Evolutionary conservation across 768 basidiomycete species (phyloP).

Genomic region (Mycena pura): DNA sequence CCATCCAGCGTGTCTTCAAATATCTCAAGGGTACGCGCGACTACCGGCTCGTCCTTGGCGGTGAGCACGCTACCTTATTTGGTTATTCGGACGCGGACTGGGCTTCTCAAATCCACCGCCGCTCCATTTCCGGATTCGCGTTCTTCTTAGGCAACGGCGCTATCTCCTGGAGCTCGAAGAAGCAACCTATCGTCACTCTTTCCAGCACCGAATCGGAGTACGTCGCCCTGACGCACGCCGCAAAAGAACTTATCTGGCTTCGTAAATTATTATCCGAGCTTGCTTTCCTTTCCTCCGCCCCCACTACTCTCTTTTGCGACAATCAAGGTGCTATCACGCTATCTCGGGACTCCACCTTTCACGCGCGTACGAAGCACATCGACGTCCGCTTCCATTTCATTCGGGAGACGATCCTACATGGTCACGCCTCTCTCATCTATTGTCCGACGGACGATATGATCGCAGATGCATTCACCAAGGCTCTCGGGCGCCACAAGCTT

Average conservation of each 20-base stretch:
- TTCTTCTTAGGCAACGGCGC: conserved; percentile 34
- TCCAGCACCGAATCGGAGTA: conserved; percentile 46
- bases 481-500: conserved; percentile 8
- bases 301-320: conserved; percentile 26
- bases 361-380: conserved; percentile 45
- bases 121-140: conserved; percentile 39
- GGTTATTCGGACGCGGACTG: conserved; percentile 24
- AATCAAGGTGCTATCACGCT: conserved; percentile 32
- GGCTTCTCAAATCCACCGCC: conserved; percentile 26
- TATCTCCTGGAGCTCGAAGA: conserved; percentile 40
- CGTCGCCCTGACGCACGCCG: conserved; percentile 37
- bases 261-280: conserved; percentile 19
- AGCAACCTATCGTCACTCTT: conserved; percentile 39
- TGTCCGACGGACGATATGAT: conserved; percentile 34
- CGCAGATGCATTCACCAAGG: conserved; percentile 42
- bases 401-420: conserved; percentile 31
- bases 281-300: neutral
- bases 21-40: conserved; percentile 25
- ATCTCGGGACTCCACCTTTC: conserved; percentile 34
- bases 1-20: conserved; percentile 17
- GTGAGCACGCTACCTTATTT: neutral
- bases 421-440: conserved; percentile 19
- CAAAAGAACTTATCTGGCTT: conserved; percentile 30
- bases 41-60: neutral
- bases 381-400: conserved; percentile 44